Conservation (phyloP, 495 filamentous ascomycete species). For the Lichina pygmaea region DNA sequence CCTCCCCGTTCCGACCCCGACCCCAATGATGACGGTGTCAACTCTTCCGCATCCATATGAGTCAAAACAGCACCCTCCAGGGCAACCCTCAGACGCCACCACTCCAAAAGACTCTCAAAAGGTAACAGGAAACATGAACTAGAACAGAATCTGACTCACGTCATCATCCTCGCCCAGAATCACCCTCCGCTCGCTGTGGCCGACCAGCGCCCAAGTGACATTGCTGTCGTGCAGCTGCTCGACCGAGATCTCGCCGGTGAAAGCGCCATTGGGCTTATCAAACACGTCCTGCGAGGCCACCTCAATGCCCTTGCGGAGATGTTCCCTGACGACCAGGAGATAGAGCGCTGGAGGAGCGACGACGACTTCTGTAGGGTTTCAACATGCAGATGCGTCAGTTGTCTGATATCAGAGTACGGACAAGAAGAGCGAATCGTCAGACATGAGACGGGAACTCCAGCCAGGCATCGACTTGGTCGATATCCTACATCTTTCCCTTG, state of each 20-base stretch:
- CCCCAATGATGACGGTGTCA: too few relatives aligned
- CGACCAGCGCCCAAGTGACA: slow-evolving; percentile 72
- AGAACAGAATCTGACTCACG: slow-evolving; percentile 10
- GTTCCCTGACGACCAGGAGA: slow-evolving; percentile 58
- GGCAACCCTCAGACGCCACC: neutral
- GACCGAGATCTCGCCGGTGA: slow-evolving; percentile 87
- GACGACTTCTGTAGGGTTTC: slow-evolving; percentile 43
- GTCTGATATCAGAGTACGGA: neutral
- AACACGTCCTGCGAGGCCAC: slow-evolving; percentile 90
- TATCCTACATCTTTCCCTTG: neutral
- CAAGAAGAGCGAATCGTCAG: neutral
- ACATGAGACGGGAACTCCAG: neutral
- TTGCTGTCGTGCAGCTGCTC: slow-evolving; percentile 66
- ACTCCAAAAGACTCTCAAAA: neutral
- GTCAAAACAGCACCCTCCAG: neutral
- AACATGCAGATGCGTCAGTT: slow-evolving; percentile 2
- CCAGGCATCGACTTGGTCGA: neutral
- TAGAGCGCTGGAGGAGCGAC: slow-evolving; percentile 77
- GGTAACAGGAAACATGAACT: too few relatives aligned
- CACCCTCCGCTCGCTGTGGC: slow-evolving; percentile 78
- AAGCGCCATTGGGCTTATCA: slow-evolving; percentile 89
- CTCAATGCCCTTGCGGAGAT: slow-evolving; percentile 38
- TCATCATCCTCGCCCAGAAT: slow-evolving; percentile 64
- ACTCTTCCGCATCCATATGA: too few relatives aligned
- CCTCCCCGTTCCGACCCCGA: too few relatives aligned